Conservation (phyloP, 202 grass and related monocot species). For the Carex sylvatica region DNA sequence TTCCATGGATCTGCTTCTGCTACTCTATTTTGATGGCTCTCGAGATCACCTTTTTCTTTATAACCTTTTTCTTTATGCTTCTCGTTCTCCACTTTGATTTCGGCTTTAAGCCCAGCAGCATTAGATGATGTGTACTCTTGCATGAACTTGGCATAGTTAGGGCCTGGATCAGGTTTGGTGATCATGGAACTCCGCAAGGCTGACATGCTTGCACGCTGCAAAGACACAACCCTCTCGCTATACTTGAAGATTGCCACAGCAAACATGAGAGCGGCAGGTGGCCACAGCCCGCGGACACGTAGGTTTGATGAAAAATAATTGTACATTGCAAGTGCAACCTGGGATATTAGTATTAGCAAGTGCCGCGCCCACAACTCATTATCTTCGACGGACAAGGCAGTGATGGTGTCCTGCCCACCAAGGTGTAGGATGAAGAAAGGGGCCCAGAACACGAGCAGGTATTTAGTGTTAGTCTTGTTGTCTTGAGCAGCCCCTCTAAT, state of each 20-base stretch:
- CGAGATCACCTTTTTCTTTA: background rate
- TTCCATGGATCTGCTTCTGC: background rate
- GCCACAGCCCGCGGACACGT: background rate
- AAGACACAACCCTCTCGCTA: conserved; percentile 26
- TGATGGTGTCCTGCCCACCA: conserved; percentile 56
- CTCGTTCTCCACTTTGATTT: conserved; percentile 28
- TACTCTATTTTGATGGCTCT: background rate
- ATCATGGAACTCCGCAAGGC: conserved; percentile 31
- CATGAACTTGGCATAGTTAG: conserved; percentile 54
- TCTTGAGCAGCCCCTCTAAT: conserved; percentile 9
- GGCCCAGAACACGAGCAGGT: conserved; percentile 46
- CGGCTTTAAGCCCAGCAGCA: background rate
- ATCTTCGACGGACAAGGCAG: conserved; percentile 35
- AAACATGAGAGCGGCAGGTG: conserved; percentile 32
- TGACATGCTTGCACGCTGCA: conserved; percentile 43
- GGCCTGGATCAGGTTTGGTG: conserved; percentile 41
- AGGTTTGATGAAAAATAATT: too few species aligned
- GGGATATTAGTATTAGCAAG: too few species aligned
- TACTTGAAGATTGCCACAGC: conserved; percentile 38
- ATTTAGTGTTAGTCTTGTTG: conserved; percentile 11
- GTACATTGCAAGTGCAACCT: too few species aligned
- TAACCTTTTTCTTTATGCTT: background rate
- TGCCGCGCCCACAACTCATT: too few species aligned
- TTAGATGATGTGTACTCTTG: conserved; percentile 31
- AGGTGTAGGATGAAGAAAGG: conserved; percentile 61